Evolutionary conservation across 768 basidiomycete species (phyloP), one percentile per base, ranked within the genome.

Genomic region (Boletus pseudopeckii): DNA sequence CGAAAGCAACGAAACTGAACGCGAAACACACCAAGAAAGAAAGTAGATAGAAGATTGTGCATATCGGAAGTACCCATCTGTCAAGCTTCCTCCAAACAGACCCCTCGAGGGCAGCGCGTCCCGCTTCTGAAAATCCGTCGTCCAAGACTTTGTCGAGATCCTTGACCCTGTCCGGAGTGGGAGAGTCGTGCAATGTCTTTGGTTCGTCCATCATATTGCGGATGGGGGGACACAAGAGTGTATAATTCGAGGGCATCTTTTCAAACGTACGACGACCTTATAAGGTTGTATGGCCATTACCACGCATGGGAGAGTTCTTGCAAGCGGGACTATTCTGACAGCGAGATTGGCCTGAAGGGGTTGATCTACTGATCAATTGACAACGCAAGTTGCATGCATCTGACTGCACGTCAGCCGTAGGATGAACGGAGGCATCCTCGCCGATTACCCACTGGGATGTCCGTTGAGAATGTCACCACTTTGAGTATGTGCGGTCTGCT

Each of bases 61-160:
- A 75, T 14, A 81, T 60, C 2, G 80, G 80, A 24, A 82, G 66
- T 37, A 82, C 65, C 64, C 72, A 74, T 53, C 71, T 54, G 53
- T 83, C 79, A 33, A 82, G 64, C 59, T 81, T 82, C 52, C 72
- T 70, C 77, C 78, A 80, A 22, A 79, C 77, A 18, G 52, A 63
- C 26, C 58, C 63, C 52, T 80, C 78, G 41, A 80, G 65, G 22
- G 15, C 28, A 10, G 14, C 8, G 46, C 48, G 45, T n/a, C 67
- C 53, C 5, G 51, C 18, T 20, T 56, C 53, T 15, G 60, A 61
- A 38, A 67, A 38, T 7, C 49, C 54, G 37, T 50, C 46, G 14
- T 37, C 20, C 52, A 48, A 44, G 43, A 37, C 32, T 17, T 45
- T 40, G 26, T 45, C 51, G 24, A 57, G 39, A 4, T 63, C 51